Base-by-base conservation (phyloP, 2,329 filamentous ascomycete species). In the Stemphylium vesicarium region DNA sequence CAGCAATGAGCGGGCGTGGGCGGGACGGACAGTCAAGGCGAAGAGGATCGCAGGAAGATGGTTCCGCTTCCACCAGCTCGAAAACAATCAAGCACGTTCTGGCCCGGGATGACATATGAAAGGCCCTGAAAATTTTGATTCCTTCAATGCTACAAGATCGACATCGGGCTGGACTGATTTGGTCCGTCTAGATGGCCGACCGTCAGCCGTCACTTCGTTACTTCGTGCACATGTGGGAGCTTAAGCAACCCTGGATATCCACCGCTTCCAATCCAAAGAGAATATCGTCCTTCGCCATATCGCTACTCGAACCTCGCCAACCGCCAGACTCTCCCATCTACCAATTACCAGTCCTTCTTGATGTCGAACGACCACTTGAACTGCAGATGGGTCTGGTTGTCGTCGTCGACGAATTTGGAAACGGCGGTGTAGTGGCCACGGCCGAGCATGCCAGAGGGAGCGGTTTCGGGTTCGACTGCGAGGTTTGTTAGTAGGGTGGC, bases 331-430 rank as follows among this genome's bases (percentile, higher is more conserved):
- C 20, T 12, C 31, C 35, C 32, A 16, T 47, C 16, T 42, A 54
- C 53, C 59, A 33, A 65, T 64, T 87, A 91, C 95, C 95, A 98
- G 75, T 96, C 91, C 85, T 98, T 99, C 79, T 89, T 85, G 76
- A 99, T 96, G 73, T 97, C 90, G 72, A 99, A 98, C 59, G 88
- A 87, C 95, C 95, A 99, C 71, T 96, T 90, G 77, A 99, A 99
- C 75, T 89, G 84, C 61, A 99, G 83, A 78, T 99, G 93, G 62
- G 85, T 88, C 78, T 92, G 88, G 77, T 95, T 89, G 80, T 99
- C 95, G 71, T 99, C 95, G 75, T 99, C 95, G 59, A 96, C 85
- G 76, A 99, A 99, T 78, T 87, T 92, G 64, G 92, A 96, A 58
- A 88, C 79, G 60, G 93, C 93, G 57, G 90, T 89, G 84, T 99